These are phyloP conservation scores for Stephania yunnanensis DNA, from an alignment of 164 flowering plant genomes.

Conservation along the genomic window DNA sequence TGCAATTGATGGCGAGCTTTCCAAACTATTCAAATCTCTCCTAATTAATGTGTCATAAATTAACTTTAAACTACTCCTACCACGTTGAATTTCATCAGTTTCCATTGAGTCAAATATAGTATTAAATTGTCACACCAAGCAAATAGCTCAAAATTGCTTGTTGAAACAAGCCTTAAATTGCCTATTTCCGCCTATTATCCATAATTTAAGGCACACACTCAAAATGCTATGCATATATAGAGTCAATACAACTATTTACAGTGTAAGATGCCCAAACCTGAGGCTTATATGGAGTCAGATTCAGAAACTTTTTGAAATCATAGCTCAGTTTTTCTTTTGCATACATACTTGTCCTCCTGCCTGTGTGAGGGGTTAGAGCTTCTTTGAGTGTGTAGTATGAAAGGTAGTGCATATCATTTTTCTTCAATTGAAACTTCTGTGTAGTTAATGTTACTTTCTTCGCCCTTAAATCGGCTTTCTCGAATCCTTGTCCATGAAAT, in stretches of 20 bases:
- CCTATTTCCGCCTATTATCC: too few relatives aligned
- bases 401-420: slow-evolving; percentile 3
- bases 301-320: not conserved
- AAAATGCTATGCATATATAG: too few relatives aligned
- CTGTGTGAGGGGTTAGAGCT: not conserved
- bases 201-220: too few relatives aligned
- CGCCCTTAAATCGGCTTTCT: slow-evolving; percentile 26
- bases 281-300: not conserved
- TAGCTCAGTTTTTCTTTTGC: not conserved
- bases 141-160: too few relatives aligned
- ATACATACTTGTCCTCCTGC: not conserved
- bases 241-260: not conserved
- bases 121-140: too few relatives aligned
- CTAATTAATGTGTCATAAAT: too few relatives aligned
- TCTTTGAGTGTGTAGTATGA: not conserved
- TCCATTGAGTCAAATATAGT: too few relatives aligned
- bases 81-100: too few relatives aligned
- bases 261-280: not conserved
- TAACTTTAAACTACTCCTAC: too few relatives aligned
- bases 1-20: too few relatives aligned
- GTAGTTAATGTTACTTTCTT: slow-evolving; percentile 27
- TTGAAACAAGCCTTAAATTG: too few relatives aligned
- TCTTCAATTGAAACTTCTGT: slow-evolving; percentile 18
- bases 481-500: slow-evolving; percentile 49
- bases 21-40: too few relatives aligned